Evolutionary conservation across 441 rosid species (phyloP).

Genomic region (Erodium texanum): DNA sequence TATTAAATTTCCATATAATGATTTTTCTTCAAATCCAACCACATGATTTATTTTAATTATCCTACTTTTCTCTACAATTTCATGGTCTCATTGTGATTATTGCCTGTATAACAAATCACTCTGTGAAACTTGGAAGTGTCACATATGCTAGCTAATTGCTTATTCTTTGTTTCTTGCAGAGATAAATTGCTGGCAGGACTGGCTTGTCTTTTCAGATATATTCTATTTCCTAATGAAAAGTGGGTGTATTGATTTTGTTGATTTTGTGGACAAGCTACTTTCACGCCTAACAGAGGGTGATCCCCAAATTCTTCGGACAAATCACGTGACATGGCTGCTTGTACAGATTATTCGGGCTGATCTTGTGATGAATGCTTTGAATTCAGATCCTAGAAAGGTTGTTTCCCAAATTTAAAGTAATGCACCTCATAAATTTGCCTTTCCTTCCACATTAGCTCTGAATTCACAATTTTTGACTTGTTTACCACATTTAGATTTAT

Average conservation of each 20-base stretch:
- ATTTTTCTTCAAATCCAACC: background rate
- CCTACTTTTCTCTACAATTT: background rate
- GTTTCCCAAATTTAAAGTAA: constrained; percentile 12
- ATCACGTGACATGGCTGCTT: constrained; percentile 97
- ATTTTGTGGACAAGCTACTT: constrained; percentile 90
- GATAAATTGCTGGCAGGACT: constrained; percentile 93
- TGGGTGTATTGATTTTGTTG: constrained; percentile 91
- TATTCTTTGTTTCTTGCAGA: constrained; percentile 44
- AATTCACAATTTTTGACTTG: too few relatives aligned
- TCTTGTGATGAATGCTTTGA: constrained; percentile 74
- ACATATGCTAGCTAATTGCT: constrained; percentile 18
- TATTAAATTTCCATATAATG: background rate
- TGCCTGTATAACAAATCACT: background rate
- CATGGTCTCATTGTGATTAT: constrained; percentile 2
- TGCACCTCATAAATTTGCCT: constrained; percentile 9
- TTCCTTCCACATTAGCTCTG: too few relatives aligned
- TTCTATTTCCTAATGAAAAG: constrained; percentile 81
- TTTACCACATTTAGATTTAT: background rate
- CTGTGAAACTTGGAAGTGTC: background rate
- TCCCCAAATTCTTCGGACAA: constrained; percentile 76
- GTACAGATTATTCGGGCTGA: constrained; percentile 82
- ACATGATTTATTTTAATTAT: background rate
- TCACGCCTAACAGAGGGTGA: constrained; percentile 57
- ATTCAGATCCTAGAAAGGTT: constrained; percentile 77
- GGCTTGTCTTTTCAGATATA: constrained; percentile 94